phyloP scores from a whole-genome alignment of 495 filamentous ascomycete genomes.

The Oleoguttula mirabilis region DNA sequence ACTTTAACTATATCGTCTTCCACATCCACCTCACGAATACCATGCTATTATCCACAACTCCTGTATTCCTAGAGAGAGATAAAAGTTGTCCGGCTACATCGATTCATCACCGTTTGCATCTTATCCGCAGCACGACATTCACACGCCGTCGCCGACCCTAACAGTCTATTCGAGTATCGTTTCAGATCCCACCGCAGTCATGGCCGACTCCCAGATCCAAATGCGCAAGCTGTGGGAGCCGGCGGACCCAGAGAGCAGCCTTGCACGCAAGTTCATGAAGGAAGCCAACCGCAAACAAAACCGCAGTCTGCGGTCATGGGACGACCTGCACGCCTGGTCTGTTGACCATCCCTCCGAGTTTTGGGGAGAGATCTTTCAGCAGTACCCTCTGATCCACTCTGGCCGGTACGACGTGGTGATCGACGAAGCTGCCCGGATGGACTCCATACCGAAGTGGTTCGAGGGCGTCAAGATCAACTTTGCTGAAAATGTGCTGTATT shows the following conservation, averaged over 20 bases:
- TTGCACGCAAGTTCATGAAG: conserved; percentile 29
- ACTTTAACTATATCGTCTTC: no score
- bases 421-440: conserved; percentile 55
- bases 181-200: no score
- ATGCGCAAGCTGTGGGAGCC: conserved; percentile 33
- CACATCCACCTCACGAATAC: no score
- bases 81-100: no score
- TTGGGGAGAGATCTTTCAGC: conserved; percentile 52
- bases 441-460: conserved; percentile 57
- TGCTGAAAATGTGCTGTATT: conserved; percentile 52
- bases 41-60: no score
- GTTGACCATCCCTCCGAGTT: conserved; percentile 47
- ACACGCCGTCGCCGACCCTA: no score
- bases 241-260: conserved; percentile 23
- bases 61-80: no score
- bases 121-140: no score
- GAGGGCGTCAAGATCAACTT: conserved; percentile 51
- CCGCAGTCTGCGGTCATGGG: conserved; percentile 41
- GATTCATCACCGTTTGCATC: no score
- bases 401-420: conserved; percentile 36
- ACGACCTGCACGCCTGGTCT: conserved; percentile 54
- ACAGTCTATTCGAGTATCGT: no score
- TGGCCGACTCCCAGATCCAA: conserved; percentile 7
- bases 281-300: conserved; percentile 21
- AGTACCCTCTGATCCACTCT: conserved; percentile 44